Conservation (phyloP, 495 filamentous ascomycete genomes). For the Xylaria flabelliformis region DNA sequence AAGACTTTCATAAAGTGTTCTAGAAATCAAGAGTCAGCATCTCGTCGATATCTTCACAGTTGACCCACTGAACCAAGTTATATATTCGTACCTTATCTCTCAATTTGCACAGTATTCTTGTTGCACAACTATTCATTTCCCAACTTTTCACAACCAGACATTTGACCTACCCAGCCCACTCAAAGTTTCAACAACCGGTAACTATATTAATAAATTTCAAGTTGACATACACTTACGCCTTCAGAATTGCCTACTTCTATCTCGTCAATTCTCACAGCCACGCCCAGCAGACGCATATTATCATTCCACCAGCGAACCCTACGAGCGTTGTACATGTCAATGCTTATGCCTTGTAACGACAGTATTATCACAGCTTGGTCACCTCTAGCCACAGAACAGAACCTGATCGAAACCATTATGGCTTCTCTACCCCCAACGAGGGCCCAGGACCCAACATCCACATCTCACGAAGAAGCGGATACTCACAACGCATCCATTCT, state of each 20-base stretch:
- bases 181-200: neutral
- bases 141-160: neutral
- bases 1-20: neutral
- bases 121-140: neutral
- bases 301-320: neutral
- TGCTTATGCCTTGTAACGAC: neutral
- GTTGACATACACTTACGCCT: neutral
- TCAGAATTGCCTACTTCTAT: neutral
- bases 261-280: neutral
- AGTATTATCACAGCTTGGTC: neutral
- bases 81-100: neutral
- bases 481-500: constrained; percentile 13
- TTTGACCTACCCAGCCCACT: neutral
- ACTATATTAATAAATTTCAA: neutral
- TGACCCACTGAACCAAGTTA: neutral
- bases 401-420: neutral
- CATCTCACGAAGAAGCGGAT: neutral
- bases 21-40: neutral
- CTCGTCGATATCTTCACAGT: neutral
- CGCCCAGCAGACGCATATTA: neutral
- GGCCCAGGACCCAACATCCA: neutral
- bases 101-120: neutral
- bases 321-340: neutral
- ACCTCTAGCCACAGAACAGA: neutral
- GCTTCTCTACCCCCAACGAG: constrained; percentile 6